A percentile compares a stretch with the other conserved stretches of the same genome.
Conservation (phyloP, 768 basidiomycete genomes). For the Flagelloscypha sp. region DNA sequence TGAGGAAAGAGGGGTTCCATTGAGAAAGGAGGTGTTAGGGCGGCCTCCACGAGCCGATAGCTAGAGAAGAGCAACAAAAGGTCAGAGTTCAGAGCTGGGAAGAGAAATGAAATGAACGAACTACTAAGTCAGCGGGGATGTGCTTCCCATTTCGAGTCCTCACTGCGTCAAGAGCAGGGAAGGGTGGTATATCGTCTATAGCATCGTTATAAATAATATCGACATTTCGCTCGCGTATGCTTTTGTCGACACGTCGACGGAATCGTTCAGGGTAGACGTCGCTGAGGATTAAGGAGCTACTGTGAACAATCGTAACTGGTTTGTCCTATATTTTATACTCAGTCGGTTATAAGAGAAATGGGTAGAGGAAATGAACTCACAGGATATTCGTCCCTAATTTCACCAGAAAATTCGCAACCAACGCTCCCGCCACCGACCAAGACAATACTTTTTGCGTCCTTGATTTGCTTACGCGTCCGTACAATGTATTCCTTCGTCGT, state of each 20-base stretch:
- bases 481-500: slow-evolving; percentile 20
- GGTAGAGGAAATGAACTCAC: neutral
- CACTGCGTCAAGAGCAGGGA: slow-evolving; percentile 20
- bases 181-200: slow-evolving; percentile 31
- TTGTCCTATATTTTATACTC: slow-evolving; percentile 11
- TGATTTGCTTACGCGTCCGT: slow-evolving; percentile 25
- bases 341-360: neutral
- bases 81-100: neutral
- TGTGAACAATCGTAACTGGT: slow-evolving; percentile 37
- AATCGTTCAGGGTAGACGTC: slow-evolving; percentile 31
- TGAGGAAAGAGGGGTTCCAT: slow-evolving; percentile 10
- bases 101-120: slow-evolving; percentile 18
- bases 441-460: slow-evolving; percentile 34
- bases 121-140: slow-evolving; percentile 34
- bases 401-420: slow-evolving; percentile 25
- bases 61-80: neutral
- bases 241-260: slow-evolving; percentile 27
- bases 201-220: slow-evolving; percentile 31
- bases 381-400: slow-evolving; percentile 16
- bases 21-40: slow-evolving; percentile 30
- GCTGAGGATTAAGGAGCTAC: slow-evolving; percentile 29
- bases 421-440: slow-evolving; percentile 53
- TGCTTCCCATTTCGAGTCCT: slow-evolving; percentile 29
- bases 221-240: slow-evolving; percentile 27
- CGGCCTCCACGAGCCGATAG: slow-evolving; percentile 8